Evolutionary conservation across 495 filamentous ascomycete species (phyloP).

Genomic region (Geoglossum glabrum): DNA sequence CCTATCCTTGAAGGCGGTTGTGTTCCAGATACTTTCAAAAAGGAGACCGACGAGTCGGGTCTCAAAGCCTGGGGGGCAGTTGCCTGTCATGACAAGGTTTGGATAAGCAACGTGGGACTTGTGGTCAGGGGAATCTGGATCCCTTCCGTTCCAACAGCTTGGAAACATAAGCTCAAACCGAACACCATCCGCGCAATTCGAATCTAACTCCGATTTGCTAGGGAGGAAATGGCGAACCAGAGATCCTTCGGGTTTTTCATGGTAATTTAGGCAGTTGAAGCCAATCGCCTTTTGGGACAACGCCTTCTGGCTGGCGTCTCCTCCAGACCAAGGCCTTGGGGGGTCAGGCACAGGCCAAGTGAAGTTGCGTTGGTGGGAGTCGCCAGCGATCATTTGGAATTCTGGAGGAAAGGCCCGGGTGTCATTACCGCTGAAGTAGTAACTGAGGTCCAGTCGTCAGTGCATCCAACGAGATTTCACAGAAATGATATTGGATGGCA

Average conservation of each 20-base stretch:
- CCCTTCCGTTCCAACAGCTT: slow-evolving; percentile 72
- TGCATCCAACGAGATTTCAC: neutral
- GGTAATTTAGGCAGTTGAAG: slow-evolving; percentile 83
- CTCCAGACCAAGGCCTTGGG: slow-evolving; percentile 47
- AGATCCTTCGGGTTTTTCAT: slow-evolving; percentile 35
- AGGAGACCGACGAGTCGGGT: slow-evolving; percentile 52
- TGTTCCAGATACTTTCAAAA: slow-evolving; percentile 77
- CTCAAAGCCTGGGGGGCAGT: slow-evolving; percentile 52
- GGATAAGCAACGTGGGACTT: slow-evolving; percentile 63
- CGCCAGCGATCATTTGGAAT: slow-evolving; percentile 78
- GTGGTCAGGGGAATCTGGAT: slow-evolving; percentile 39
- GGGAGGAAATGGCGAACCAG: slow-evolving; percentile 64
- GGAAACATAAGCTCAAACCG: slow-evolving; percentile 78
- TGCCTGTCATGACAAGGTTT: slow-evolving; percentile 47
- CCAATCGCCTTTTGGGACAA: slow-evolving; percentile 67
- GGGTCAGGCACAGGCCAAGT: slow-evolving; percentile 48
- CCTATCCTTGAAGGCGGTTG: slow-evolving; percentile 41
- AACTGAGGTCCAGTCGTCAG: slow-evolving; percentile 23
- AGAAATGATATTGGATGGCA: too few species aligned
- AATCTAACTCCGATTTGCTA: slow-evolving; percentile 55
- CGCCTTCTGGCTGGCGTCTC: slow-evolving; percentile 38
- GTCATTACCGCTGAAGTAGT: slow-evolving; percentile 48
- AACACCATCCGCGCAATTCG: slow-evolving; percentile 54
- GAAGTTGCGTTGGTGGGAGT: slow-evolving; percentile 50
- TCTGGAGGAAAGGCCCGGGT: slow-evolving; percentile 55